Evolutionary conservation across 768 basidiomycete genomes (phyloP), one percentile per base, ranked within the genome.

Genomic region (Pulveroboletus frians): DNA sequence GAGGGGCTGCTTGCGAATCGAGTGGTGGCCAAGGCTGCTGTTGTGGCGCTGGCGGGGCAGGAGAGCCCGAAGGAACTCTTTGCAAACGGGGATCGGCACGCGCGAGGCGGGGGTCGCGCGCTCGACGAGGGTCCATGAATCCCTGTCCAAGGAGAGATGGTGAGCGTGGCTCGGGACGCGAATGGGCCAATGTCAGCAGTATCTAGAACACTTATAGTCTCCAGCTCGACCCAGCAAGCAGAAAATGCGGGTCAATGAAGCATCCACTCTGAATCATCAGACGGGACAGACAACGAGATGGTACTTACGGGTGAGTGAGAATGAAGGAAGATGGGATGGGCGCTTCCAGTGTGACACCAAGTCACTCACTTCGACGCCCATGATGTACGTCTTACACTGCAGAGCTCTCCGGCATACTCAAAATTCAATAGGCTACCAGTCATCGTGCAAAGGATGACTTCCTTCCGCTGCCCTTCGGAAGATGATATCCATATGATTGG

Each of bases 261-360:
- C 73, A 83, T 88, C 89, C 89, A 92, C 89, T 92, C 89, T 87
- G 84, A 86, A 80, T 92, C 87, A 91, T 92, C 89, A 67, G 65
- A 29, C 58, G 18, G 31, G 31, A 52, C 35, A 1, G 34, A 31
- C 43, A 30, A 8, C 8, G 48, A 43, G 56, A 43, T 9, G 20
- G 52, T 46, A 49, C 64, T 66, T 35, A 71, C 66, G 27, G 20
- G 43, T 2, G 9, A 29, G 56, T 40, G 32, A 27, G 34, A 39
- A 43, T 14, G 11, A 47, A 39, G 34, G 26, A 44, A 17, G 23
- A 30, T 20, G 20, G 42, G 23, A 30, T 20, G 20, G 42, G 11
- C 29, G 20, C n/a, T 32, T 27, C 30, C 29, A 18, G 43, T 13
- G 59, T 60, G 53, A 55, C 52, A 44, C 20, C 27, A 30, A 27